Evolutionary conservation across 2,329 filamentous ascomycete species (phyloP).

Genomic region (Ophiostoma triangulosporum): DNA sequence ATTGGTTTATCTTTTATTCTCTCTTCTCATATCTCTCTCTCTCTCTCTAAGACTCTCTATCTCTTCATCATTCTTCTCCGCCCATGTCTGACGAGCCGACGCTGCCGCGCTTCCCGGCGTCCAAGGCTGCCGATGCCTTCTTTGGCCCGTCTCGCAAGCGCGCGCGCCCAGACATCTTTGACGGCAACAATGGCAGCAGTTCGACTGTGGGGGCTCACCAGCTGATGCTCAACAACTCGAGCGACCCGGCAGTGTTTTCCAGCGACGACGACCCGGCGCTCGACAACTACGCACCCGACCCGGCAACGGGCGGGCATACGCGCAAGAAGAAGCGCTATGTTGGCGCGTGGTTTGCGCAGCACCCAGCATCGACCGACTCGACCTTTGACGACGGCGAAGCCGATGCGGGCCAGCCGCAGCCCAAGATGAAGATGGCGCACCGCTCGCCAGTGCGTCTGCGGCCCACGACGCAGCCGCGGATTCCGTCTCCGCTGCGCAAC

Average conservation of each 20-base stretch:
- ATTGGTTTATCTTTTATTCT: background rate
- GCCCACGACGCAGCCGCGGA: background rate
- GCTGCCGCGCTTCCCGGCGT: conserved; percentile 11
- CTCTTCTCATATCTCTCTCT: background rate
- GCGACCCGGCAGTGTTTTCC: conserved; percentile 58
- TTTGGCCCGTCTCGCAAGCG: conserved; percentile 12
- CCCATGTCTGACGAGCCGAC: conserved; percentile 14
- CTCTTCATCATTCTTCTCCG: background rate
- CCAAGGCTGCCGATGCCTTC: conserved; percentile 10
- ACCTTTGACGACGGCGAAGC: conserved; percentile 7
- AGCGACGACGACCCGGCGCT: conserved; percentile 56
- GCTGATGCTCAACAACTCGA: conserved; percentile 42
- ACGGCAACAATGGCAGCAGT: conserved; percentile 4
- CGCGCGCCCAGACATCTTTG: conserved; percentile 5
- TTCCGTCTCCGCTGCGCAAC: conserved; percentile 12
- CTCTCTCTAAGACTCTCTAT: background rate
- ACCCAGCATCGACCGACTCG: conserved; percentile 14
- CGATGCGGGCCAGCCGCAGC: background rate
- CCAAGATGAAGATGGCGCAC: background rate
- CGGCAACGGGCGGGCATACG: conserved; percentile 22
- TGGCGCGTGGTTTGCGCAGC: conserved; percentile 56
- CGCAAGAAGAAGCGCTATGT: conserved; percentile 49
- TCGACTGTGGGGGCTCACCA: background rate
- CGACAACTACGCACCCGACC: conserved; percentile 42
- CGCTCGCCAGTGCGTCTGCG: background rate